phyloP scores from a whole-genome alignment of 805 yeast species.

The Yamadazyma nakazawae region DNA sequence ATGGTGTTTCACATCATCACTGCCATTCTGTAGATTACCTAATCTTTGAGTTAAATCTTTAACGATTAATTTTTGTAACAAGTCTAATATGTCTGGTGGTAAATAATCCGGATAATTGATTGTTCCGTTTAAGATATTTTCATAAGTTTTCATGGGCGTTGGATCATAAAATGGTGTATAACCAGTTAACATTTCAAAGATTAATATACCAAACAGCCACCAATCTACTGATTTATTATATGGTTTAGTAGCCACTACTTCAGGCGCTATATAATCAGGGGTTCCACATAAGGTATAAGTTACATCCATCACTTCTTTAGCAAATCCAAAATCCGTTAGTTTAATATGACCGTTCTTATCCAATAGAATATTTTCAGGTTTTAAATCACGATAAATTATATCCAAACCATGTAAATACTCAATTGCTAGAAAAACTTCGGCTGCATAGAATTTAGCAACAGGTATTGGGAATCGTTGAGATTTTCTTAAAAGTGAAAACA shows the following conservation, averaged over 20 bases:
- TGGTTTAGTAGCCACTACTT: slow-evolving; percentile 61
- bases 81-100: slow-evolving; percentile 52
- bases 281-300: slow-evolving; percentile 65
- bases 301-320: slow-evolving; percentile 57
- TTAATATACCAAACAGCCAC: slow-evolving; percentile 63
- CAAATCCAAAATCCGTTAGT: slow-evolving; percentile 61
- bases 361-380: slow-evolving; percentile 57
- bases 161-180: slow-evolving; percentile 62
- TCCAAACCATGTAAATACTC: slow-evolving; percentile 59
- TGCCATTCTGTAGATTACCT: slow-evolving; percentile 57
- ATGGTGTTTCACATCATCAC: slow-evolving; percentile 54
- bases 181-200: slow-evolving; percentile 61
- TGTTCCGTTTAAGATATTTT: slow-evolving; percentile 53
- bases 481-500: slow-evolving; percentile 53
- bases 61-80: slow-evolving; percentile 49
- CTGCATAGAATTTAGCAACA: slow-evolving; percentile 62
- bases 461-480: slow-evolving; percentile 61
- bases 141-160: slow-evolving; percentile 62
- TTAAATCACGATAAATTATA: slow-evolving; percentile 58
- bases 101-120: slow-evolving; percentile 52
- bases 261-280: slow-evolving; percentile 64
- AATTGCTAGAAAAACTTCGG: slow-evolving; percentile 56
- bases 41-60: slow-evolving; percentile 54
- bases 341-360: slow-evolving; percentile 61
- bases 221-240: slow-evolving; percentile 62